These are phyloP conservation scores for Camelina hispida DNA, from an alignment of 345 rosid genomes.

Conservation along the genomic window DNA sequence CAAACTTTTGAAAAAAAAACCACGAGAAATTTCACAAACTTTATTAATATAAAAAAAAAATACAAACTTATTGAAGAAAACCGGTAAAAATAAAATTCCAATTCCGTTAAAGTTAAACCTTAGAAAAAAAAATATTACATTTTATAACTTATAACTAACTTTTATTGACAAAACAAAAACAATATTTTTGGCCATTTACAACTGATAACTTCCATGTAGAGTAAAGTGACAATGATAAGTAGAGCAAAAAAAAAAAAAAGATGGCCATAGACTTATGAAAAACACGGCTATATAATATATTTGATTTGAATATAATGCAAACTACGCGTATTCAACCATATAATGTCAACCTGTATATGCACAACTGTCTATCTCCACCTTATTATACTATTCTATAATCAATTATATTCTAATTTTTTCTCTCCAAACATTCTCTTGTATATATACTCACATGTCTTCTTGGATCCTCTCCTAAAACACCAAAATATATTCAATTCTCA, in stretches of 20 bases:
- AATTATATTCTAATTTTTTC: not conserved
- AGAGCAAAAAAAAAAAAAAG: not conserved
- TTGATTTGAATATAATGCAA: conserved; percentile 28
- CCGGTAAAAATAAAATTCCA: not conserved
- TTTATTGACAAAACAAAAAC: not conserved
- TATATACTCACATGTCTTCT: conserved; percentile 21
- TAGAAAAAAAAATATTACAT: not conserved
- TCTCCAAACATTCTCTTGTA: conserved; percentile 39
- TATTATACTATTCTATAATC: not conserved
- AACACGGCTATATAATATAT: conserved; percentile 29
- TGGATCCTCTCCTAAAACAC: conserved; percentile 29
- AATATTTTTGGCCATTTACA: conserved; percentile 4
- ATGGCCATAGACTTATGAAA: conserved; percentile 26
- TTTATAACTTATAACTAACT: conserved; percentile 5
- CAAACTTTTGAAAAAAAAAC: too few species aligned
- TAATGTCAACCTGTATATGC: conserved; percentile 42
- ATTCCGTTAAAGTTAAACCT: conserved; percentile 26
- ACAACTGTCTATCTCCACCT: conserved; percentile 51
- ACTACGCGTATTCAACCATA: conserved; percentile 44
- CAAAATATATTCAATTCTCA: not conserved
- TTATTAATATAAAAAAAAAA: too few species aligned
- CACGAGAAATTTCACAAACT: too few species aligned
- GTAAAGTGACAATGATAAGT: conserved; percentile 15
- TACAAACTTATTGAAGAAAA: too few species aligned
- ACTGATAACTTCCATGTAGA: conserved; percentile 21